phyloP scores from a whole-genome alignment of 192 early-diverging fungal species.

The Coemansia sp. region DNA sequence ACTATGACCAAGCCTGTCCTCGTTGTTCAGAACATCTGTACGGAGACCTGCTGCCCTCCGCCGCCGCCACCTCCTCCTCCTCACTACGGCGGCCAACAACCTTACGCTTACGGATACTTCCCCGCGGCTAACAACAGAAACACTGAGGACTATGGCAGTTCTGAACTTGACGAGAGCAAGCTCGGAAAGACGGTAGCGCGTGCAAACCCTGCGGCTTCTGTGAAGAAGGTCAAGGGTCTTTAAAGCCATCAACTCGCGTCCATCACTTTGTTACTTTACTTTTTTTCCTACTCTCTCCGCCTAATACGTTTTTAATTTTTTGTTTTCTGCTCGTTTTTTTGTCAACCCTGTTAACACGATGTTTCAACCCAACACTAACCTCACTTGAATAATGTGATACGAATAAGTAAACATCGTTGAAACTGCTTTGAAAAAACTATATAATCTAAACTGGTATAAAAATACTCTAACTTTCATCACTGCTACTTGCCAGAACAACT shows the following conservation, averaged over 20 bases:
- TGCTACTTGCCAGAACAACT: conserved; percentile 27
- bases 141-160: conserved; percentile 12
- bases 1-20: conserved; percentile 52
- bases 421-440: neutral
- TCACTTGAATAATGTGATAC: too few relatives aligned
- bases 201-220: neutral
- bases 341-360: too few relatives aligned
- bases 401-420: neutral
- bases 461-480: neutral
- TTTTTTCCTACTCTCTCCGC: too few relatives aligned
- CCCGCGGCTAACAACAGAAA: neutral
- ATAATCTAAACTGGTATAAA: too few relatives aligned
- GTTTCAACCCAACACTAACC: too few relatives aligned
- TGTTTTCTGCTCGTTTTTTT: too few relatives aligned
- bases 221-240: conserved; percentile 25
- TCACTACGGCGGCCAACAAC: neutral
- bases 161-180: conserved; percentile 3
- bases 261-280: too few relatives aligned
- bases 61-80: conserved; percentile 27
- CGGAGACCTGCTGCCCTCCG: conserved; percentile 17
- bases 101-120: conserved; percentile 7
- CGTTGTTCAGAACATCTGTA: conserved; percentile 52
- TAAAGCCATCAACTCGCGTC: neutral
- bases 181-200: conserved; percentile 7
- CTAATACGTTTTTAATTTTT: too few relatives aligned